Evolutionary conservation across 2,329 filamentous ascomycete genomes (phyloP).

Genomic region (Penicillium nordicum): DNA sequence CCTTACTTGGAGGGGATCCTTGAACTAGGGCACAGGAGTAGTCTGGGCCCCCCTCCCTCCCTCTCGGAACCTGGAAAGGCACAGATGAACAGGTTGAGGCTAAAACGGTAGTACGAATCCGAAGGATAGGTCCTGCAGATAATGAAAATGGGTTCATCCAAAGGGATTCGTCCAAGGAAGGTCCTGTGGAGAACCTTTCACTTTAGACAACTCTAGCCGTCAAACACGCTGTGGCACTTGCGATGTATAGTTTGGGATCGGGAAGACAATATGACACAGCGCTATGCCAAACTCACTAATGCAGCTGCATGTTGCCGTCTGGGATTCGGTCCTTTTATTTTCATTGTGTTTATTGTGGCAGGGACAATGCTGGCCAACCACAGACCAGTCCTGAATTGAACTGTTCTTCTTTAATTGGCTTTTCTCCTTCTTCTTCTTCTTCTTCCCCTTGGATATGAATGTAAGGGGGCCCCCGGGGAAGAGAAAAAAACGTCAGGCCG

Average conservation of each 20-base stretch:
- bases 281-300: not conserved
- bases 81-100: constrained; percentile 13
- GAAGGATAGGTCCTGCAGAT: constrained; percentile 7
- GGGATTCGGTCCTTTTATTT: not conserved
- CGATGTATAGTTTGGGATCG: not conserved
- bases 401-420: not conserved
- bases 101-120: constrained; percentile 16
- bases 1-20: constrained; percentile 15
- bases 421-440: not conserved
- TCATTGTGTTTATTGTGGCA: constrained; percentile 2
- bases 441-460: not conserved
- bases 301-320: not conserved
- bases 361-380: not conserved
- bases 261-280: constrained; percentile 5
- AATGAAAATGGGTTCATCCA: constrained; percentile 1
- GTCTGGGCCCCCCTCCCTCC: not conserved
- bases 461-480: not conserved
- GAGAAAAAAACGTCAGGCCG: not conserved
- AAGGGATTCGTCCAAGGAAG: constrained; percentile 2
- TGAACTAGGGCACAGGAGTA: constrained; percentile 18
- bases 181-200: not conserved
- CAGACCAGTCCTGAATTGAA: not conserved
- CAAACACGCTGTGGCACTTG: not conserved
- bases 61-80: constrained; percentile 15
- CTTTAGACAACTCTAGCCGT: not conserved